These are phyloP conservation scores for Sphagnum magellanicum DNA, from an alignment of 228 moss, liverwort and hornwort genomes.

Conservation along the genomic window DNA sequence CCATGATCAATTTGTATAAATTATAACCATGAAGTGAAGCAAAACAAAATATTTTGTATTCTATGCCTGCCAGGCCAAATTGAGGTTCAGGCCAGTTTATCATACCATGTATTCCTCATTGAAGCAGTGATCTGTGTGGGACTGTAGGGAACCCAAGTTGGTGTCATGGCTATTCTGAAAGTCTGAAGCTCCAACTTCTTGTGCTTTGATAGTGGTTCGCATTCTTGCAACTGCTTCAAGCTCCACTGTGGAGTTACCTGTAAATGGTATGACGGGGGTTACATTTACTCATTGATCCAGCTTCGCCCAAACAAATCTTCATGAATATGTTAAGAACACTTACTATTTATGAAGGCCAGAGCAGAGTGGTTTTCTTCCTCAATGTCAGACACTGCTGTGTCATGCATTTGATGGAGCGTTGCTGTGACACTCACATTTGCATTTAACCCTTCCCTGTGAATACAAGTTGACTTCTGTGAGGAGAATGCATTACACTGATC, in stretches of 20 bases:
- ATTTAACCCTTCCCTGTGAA: constrained; percentile 65
- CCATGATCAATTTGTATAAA: too few species aligned
- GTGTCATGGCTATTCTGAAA: constrained; percentile 45
- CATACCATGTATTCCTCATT: constrained; percentile 57
- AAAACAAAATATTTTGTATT: too few species aligned
- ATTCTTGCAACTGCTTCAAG: constrained; percentile 52
- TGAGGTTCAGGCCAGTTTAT: not conserved
- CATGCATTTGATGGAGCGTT: constrained; percentile 27
- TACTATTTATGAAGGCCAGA: constrained; percentile 50
- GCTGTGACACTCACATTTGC: constrained; percentile 37
- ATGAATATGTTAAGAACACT: not conserved
- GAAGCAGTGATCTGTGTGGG: constrained; percentile 45
- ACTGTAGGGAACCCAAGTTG: constrained; percentile 39
- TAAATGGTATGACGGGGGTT: not conserved
- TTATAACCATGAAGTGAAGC: too few species aligned
- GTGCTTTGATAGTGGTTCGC: constrained; percentile 51
- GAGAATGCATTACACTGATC: too few species aligned
- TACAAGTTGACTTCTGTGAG: too few species aligned
- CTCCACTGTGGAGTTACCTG: constrained; percentile 46
- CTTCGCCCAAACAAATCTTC: too few species aligned
- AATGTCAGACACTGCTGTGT: constrained; percentile 32
- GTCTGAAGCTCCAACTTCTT: constrained; percentile 37
- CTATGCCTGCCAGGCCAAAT: too few species aligned
- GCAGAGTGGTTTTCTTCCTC: constrained; percentile 20
- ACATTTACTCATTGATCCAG: too few species aligned